A percentile compares a stretch with the other conserved stretches of the same genome.
These are phyloP conservation scores for Plasmopara muralis DNA, from an alignment of 352 stramenopile genomes.

Conservation along the genomic window DNA sequence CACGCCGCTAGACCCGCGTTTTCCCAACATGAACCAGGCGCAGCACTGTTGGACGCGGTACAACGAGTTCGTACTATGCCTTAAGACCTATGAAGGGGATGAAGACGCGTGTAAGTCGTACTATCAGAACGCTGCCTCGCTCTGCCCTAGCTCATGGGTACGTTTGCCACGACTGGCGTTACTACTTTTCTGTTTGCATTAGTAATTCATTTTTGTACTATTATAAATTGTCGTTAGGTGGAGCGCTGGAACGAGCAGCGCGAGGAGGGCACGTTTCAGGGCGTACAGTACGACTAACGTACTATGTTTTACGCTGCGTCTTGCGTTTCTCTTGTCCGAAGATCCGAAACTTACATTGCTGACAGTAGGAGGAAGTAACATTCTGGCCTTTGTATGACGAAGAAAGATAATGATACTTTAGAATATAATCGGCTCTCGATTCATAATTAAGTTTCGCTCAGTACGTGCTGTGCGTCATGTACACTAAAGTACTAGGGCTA, in stretches of 20 bases:
- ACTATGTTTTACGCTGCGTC: conserved; percentile 6
- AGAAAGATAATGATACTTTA: too few species aligned
- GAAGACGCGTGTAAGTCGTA: conserved; percentile 88
- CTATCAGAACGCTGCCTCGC: conserved; percentile 56
- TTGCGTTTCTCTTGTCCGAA: conserved; percentile 8
- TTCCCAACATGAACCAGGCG: conserved; percentile 84
- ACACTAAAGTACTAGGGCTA: too few species aligned
- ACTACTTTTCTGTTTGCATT: background rate
- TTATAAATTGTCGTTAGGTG: conserved; percentile 22
- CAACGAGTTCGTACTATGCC: conserved; percentile 96
- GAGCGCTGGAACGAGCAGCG: conserved; percentile 80
- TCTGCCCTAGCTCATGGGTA: conserved; percentile 78
- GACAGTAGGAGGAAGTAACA: conserved; percentile 5
- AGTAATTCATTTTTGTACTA: conserved; percentile 6
- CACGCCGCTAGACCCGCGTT: conserved; percentile 77
- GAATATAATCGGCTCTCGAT: too few species aligned
- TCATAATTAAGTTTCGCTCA: too few species aligned
- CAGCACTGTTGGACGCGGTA: conserved; percentile 91
- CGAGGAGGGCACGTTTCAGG: conserved; percentile 77
- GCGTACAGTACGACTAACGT: conserved; percentile 55
- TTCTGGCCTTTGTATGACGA: background rate
- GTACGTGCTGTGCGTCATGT: too few species aligned
- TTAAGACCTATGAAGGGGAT: conserved; percentile 93
- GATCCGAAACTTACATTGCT: conserved; percentile 3
- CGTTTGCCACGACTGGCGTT: conserved; percentile 11